Evolutionary conservation across 305 asterid genomes (phyloP).

Genomic region (Fraxinus dipetala): DNA sequence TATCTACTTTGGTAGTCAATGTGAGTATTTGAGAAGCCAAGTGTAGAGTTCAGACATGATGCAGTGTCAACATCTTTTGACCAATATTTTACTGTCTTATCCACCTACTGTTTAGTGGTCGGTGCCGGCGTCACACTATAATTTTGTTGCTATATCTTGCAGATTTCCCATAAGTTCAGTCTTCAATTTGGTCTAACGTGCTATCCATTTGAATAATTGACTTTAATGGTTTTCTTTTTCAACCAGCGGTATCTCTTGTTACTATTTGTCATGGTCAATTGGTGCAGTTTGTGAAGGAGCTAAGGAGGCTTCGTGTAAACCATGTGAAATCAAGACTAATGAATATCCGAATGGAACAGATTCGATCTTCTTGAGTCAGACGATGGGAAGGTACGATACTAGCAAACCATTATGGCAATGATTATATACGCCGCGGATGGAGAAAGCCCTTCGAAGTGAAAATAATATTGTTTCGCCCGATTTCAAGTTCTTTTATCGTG

Average conservation of each 20-base stretch:
- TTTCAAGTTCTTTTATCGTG: neutral
- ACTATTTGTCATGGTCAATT: neutral
- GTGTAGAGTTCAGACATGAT: neutral
- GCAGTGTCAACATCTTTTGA: neutral
- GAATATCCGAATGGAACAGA: too few relatives aligned
- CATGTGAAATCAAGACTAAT: neutral
- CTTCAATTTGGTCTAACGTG: neutral
- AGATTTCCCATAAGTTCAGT: neutral
- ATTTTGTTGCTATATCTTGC: neutral
- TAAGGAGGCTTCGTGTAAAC: neutral
- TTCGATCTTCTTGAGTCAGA: neutral
- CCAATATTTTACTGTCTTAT: neutral
- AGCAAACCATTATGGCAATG: neutral
- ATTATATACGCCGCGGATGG: neutral
- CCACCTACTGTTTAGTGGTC: neutral
- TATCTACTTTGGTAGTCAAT: neutral
- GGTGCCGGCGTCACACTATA: neutral
- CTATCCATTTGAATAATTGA: too few relatives aligned
- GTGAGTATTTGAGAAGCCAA: constrained; percentile 9
- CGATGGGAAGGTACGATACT: too few relatives aligned
- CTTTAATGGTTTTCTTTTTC: neutral
- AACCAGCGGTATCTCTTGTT: too few relatives aligned
- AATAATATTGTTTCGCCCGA: too few relatives aligned
- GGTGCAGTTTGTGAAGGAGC: neutral
- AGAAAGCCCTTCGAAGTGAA: neutral